These are phyloP conservation scores for Blepharisma stoltei DNA, from an alignment of 73 alveolate species.

Conservation along the genomic window DNA sequence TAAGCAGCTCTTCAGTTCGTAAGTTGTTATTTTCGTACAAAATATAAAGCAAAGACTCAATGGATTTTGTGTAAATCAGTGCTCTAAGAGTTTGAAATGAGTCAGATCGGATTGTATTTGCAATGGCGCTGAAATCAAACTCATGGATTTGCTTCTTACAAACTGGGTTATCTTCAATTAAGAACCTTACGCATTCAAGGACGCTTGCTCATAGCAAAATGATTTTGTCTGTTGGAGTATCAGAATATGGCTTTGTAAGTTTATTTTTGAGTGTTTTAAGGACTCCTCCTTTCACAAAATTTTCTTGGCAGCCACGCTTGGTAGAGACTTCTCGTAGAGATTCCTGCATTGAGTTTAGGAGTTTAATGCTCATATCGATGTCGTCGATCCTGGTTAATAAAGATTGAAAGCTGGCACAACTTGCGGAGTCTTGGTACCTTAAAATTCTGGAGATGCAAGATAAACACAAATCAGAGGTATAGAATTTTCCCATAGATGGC, in stretches of 20 bases:
- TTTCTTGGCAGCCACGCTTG: slow-evolving; percentile 1
- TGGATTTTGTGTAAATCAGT: slow-evolving; percentile 1
- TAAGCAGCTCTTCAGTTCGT: background rate
- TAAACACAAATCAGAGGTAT: slow-evolving; percentile 19
- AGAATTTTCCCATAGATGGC: too few relatives aligned
- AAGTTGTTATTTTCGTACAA: slow-evolving; percentile 6
- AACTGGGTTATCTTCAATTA: slow-evolving; percentile 23
- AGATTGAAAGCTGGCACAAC: background rate
- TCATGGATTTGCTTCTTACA: slow-evolving; percentile 6
- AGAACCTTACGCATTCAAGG: slow-evolving; percentile 12
- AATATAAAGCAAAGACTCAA: background rate
- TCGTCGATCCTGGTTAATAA: background rate
- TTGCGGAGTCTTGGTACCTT: slow-evolving; percentile 14
- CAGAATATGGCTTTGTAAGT: background rate
- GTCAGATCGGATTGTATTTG: background rate
- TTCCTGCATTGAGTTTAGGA: slow-evolving; percentile 1
- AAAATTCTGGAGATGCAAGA: background rate
- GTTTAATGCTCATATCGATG: background rate
- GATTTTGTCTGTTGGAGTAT: background rate
- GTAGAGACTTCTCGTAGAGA: background rate
- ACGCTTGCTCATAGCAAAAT: background rate
- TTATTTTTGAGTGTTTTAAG: background rate
- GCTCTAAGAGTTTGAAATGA: background rate
- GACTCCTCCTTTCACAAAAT: background rate
- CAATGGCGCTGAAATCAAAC: background rate